phyloP scores from a whole-genome alignment of 169 alveolate species.

The Perkinsus olseni region DNA sequence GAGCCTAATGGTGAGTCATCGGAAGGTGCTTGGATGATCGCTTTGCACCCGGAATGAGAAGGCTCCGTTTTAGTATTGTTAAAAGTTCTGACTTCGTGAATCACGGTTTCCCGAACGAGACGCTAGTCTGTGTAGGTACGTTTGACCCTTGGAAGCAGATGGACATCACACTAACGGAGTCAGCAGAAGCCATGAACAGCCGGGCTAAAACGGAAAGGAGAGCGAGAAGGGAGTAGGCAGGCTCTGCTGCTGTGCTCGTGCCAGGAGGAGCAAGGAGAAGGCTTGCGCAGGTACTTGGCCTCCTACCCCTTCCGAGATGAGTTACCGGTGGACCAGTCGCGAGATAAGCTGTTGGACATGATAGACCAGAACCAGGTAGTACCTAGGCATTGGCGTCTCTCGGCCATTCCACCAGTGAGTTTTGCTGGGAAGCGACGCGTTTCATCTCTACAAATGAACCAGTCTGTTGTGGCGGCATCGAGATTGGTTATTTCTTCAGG shows the following conservation, averaged over 20 bases:
- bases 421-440: too few species aligned
- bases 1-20: neutral
- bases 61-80: too few species aligned
- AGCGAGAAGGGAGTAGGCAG: neutral
- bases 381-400: neutral
- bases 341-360: neutral
- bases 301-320: neutral
- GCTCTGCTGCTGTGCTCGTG: too few species aligned
- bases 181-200: neutral
- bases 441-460: too few species aligned
- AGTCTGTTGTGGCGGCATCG: too few species aligned
- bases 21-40: too few species aligned
- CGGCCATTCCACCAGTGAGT: neutral
- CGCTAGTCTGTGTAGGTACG: neutral
- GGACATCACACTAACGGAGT: neutral
- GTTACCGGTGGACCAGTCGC: neutral
- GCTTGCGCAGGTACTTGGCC: neutral
- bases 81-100: too few species aligned
- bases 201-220: neutral
- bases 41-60: too few species aligned
- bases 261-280: neutral
- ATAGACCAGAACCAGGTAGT: neutral
- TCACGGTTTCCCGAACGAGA: too few species aligned
- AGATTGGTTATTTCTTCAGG: neutral
- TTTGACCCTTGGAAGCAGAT: neutral